Conservation (phyloP, 345 rosid genomes). For the Ailanthus altissimus region DNA sequence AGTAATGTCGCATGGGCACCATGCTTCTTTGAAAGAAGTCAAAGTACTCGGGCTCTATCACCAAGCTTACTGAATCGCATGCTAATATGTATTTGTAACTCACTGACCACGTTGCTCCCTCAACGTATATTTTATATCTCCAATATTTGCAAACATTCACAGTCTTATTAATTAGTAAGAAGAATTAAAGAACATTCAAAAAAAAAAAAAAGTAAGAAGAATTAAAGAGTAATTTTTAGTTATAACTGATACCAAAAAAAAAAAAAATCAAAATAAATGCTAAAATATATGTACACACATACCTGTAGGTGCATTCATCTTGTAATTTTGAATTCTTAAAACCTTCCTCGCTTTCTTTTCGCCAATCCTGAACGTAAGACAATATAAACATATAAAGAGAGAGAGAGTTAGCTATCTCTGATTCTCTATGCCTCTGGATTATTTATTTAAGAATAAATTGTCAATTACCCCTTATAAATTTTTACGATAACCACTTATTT, state of each 20-base stretch:
- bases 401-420: neutral
- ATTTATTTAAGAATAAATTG: too few species aligned
- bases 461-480: too few species aligned
- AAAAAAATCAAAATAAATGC: neutral
- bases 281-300: neutral
- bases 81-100: slow-evolving; percentile 47
- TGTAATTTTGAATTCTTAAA: slow-evolving; percentile 42
- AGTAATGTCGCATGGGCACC: slow-evolving; percentile 40
- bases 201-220: neutral
- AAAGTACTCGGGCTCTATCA: slow-evolving; percentile 29
- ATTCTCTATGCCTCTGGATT: too few species aligned
- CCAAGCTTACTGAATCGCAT: slow-evolving; percentile 37
- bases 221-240: neutral
- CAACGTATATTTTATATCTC: slow-evolving; percentile 41
- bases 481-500: too few species aligned
- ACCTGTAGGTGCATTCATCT: slow-evolving; percentile 60
- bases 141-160: neutral
- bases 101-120: slow-evolving; percentile 44
- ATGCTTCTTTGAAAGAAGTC: slow-evolving; percentile 38
- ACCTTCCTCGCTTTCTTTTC: slow-evolving; percentile 24
- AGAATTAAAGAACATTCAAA: neutral
- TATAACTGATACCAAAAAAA: neutral
- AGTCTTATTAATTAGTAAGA: neutral
- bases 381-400: too few species aligned
- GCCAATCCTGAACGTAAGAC: slow-evolving; percentile 41